Evolutionary conservation across 306 rosid genomes (phyloP).

Genomic region (Ormosia emarginata): DNA sequence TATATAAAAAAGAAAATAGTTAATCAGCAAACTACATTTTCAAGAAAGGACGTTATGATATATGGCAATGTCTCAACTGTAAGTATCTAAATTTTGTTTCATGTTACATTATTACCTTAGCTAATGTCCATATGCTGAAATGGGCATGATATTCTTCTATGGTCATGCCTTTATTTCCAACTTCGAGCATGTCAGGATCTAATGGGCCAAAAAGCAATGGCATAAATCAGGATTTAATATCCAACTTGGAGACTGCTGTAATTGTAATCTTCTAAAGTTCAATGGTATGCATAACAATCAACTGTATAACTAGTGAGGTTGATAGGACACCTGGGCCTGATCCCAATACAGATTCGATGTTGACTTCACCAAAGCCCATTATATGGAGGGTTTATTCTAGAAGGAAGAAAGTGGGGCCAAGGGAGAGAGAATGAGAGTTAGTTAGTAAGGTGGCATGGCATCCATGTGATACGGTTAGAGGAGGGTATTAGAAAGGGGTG

Average conservation of each 20-base stretch:
- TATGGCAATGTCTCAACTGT: not conserved
- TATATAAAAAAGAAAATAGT: not conserved
- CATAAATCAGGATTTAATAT: not conserved
- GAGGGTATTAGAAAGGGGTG: too few relatives aligned
- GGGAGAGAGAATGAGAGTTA: too few relatives aligned
- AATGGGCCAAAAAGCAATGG: not conserved
- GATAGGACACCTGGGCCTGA: too few relatives aligned
- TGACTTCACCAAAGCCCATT: too few relatives aligned
- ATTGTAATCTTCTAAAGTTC: too few relatives aligned
- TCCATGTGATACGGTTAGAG: too few relatives aligned
- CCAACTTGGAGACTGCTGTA: not conserved
- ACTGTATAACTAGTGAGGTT: not conserved
- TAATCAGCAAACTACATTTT: not conserved
- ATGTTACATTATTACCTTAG: slow-evolving; percentile 55
- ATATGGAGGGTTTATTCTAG: too few relatives aligned
- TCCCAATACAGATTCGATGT: too few relatives aligned
- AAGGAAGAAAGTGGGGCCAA: too few relatives aligned
- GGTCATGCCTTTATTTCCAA: slow-evolving; percentile 76
- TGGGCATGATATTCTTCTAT: slow-evolving; percentile 60
- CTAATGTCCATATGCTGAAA: slow-evolving; percentile 73
- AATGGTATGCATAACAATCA: not conserved
- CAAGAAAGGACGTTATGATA: not conserved
- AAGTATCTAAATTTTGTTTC: not conserved
- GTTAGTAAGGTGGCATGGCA: too few relatives aligned
- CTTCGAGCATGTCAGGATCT: slow-evolving; percentile 84